Conservation (phyloP, 805 yeast genomes). For the Candida germanica region DNA sequence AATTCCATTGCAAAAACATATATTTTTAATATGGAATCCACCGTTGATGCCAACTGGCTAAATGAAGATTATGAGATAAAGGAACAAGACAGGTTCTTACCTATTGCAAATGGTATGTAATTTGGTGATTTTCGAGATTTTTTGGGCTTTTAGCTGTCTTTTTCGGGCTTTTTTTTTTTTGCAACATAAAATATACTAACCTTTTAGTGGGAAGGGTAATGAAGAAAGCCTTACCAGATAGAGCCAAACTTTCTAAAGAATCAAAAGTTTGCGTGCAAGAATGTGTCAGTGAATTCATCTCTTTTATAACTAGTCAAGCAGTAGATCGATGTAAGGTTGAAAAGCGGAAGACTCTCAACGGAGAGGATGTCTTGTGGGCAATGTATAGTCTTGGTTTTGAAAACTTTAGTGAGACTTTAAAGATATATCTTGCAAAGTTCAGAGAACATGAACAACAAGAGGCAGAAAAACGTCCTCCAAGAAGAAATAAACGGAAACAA, state of each 20-base stretch:
- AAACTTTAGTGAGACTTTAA: constrained; percentile 72
- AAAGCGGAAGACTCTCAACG: constrained; percentile 72
- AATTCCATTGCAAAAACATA: no score
- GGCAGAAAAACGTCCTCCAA: constrained; percentile 14
- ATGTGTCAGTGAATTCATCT: constrained; percentile 78
- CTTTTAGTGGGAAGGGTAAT: constrained; percentile 62
- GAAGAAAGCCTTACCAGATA: constrained; percentile 69
- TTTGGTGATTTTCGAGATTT: no score
- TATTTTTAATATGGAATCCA: constrained; percentile 1
- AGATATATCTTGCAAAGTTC: constrained; percentile 51
- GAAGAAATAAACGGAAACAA: constrained; percentile 7
- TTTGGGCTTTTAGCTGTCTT: no score
- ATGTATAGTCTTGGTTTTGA: constrained; percentile 73
- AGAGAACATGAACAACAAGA: constrained; percentile 16
- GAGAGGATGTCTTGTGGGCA: constrained; percentile 71
- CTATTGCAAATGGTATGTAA: constrained; percentile 44
- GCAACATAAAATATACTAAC: no score
- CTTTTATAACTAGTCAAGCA: constrained; percentile 78
- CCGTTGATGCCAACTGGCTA: constrained; percentile 14
- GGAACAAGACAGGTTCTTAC: constrained; percentile 43
- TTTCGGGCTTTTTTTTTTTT: no score
- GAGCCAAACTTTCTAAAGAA: constrained; percentile 76
- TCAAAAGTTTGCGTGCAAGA: constrained; percentile 81
- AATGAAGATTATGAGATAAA: constrained; percentile 38
- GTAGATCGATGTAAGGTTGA: constrained; percentile 70